Conservation (phyloP, 331 rosid species). For the Cydonia oblonga region DNA sequence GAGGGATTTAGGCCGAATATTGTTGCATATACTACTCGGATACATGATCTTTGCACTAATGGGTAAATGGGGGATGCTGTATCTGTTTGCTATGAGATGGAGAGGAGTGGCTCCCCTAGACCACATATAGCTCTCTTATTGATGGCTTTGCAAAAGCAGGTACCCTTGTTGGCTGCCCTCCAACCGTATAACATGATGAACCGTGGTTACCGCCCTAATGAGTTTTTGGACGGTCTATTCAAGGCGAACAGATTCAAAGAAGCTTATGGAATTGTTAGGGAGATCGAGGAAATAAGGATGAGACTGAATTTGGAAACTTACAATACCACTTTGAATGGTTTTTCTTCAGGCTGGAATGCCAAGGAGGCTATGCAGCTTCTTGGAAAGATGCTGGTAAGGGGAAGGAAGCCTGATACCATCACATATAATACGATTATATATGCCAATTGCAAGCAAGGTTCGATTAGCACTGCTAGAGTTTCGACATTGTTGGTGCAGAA, state of each 20-base stretch:
- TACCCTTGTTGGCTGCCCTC: constrained; percentile 18
- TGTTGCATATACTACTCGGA: constrained; percentile 44
- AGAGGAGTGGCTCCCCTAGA: constrained; percentile 29
- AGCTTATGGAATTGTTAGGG: constrained; percentile 49
- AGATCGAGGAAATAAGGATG: constrained; percentile 39
- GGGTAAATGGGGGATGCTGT: constrained; percentile 44
- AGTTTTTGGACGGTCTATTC: constrained; percentile 61
- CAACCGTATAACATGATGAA: no score
- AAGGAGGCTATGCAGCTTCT: constrained; percentile 45
- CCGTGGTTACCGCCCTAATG: constrained; percentile 5
- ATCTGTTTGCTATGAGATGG: constrained; percentile 42
- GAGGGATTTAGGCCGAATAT: constrained; percentile 52
- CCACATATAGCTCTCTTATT: constrained; percentile 55
- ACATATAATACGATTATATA: constrained; percentile 39
- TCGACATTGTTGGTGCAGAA: constrained; percentile 28
- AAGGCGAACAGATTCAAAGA: constrained; percentile 35
- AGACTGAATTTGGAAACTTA: constrained; percentile 46
- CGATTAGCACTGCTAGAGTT: constrained; percentile 46
- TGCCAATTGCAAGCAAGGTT: constrained; percentile 56
- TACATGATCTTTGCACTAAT: constrained; percentile 58
- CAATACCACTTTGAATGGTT: constrained; percentile 64
- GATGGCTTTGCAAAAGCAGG: constrained; percentile 58
- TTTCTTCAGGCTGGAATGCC: constrained; percentile 43
- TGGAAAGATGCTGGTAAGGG: constrained; percentile 53
- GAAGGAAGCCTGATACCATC: constrained; percentile 46